These are phyloP conservation scores for Acacia crassicarpa DNA, from an alignment of 306 rosid species.

Conservation along the genomic window DNA sequence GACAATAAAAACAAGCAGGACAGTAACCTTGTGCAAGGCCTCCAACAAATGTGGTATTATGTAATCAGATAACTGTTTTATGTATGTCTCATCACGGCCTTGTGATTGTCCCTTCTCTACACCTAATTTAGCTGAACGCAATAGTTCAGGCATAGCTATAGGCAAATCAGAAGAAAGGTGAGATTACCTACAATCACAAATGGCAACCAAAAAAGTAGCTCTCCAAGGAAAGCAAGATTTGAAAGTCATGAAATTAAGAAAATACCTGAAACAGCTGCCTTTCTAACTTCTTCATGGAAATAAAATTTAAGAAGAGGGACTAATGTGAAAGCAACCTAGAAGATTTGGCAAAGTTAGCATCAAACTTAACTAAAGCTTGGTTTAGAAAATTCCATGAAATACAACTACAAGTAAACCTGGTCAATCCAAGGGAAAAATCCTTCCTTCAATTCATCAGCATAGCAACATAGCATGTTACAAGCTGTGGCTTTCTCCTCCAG, in stretches of 20 bases:
- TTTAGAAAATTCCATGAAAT: conserved; percentile 13
- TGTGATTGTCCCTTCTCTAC: conserved; percentile 89
- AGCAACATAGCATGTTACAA: conserved; percentile 98
- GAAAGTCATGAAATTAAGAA: conserved; percentile 16
- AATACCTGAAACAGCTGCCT: conserved; percentile 98
- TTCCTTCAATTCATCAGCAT: conserved; percentile 99
- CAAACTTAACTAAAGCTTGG: background rate
- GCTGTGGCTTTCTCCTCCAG: conserved; percentile 99
- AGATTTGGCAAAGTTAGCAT: conserved; percentile 34
- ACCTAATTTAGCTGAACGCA: conserved; percentile 86
- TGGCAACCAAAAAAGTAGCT: background rate
- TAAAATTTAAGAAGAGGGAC: conserved; percentile 98
- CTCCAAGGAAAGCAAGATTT: background rate
- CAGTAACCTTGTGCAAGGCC: conserved; percentile 85
- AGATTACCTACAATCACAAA: background rate
- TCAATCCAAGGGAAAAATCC: conserved; percentile 99
- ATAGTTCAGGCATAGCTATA: conserved; percentile 91
- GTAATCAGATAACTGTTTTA: conserved; percentile 92
- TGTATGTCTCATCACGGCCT: conserved; percentile 79
- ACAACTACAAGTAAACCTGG: conserved; percentile 56
- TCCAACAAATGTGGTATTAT: conserved; percentile 93
- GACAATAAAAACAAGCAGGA: conserved; percentile 20
- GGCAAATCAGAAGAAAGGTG: conserved; percentile 29
- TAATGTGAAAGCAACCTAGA: conserved; percentile 92
- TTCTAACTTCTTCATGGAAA: conserved; percentile 98